Conservation (phyloP, 2,329 filamentous ascomycete species). For the Scedosporium aurantiacum region DNA sequence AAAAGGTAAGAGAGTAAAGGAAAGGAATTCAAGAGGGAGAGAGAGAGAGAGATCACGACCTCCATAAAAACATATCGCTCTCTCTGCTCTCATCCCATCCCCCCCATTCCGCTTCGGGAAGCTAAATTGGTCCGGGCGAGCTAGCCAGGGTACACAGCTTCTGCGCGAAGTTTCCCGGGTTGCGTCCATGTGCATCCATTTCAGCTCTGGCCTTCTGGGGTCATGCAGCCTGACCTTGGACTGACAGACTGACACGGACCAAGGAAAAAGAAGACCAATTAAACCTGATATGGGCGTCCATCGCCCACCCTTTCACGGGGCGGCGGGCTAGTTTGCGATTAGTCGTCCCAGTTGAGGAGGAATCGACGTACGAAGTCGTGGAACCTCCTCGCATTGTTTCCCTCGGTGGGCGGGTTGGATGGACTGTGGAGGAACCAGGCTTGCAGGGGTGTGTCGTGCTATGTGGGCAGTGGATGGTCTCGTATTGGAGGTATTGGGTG, state of each 20-base stretch:
- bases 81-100: neutral
- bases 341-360: too few species aligned
- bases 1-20: neutral
- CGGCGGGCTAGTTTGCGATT: neutral
- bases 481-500: neutral
- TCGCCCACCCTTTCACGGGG: neutral
- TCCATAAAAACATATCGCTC: neutral
- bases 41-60: neutral
- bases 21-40: neutral
- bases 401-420: too few species aligned
- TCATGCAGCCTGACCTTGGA: neutral
- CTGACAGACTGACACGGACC: neutral
- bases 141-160: neutral
- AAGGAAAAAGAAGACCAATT: neutral
- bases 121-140: neutral
- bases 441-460: too few species aligned
- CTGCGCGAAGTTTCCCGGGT: neutral
- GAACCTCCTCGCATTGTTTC: too few species aligned
- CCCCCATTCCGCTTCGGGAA: constrained; percentile 1
- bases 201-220: neutral
- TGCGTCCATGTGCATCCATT: neutral
- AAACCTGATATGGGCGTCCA: neutral
- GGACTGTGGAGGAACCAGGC: too few species aligned
- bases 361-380: too few species aligned
- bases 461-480: neutral